phyloP scores from a whole-genome alignment of 164 flowering plant genomes.

The Protea cynaroides region DNA sequence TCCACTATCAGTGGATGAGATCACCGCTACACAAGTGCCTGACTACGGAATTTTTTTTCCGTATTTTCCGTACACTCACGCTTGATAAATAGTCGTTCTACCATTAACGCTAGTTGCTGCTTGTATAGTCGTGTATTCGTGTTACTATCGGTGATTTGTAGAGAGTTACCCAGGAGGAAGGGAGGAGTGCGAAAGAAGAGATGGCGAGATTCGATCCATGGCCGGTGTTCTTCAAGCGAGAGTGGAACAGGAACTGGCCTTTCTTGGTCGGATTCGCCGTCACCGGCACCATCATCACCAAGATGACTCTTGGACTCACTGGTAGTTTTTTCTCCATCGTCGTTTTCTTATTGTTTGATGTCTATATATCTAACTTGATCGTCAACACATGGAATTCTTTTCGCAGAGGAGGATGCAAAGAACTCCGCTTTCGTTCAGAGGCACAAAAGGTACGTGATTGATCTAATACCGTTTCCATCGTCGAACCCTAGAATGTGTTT shows the following conservation, averaged over 20 bases:
- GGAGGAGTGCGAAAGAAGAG: not conserved
- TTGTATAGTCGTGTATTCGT: no score
- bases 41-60: no score
- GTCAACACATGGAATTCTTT: not conserved
- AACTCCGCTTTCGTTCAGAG: slow-evolving; percentile 37
- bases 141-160: no score
- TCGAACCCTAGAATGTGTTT: not conserved
- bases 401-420: slow-evolving; percentile 41
- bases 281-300: not conserved
- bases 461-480: not conserved
- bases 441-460: slow-evolving; percentile 23
- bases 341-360: not conserved
- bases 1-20: no score
- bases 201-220: not conserved
- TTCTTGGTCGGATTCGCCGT: not conserved
- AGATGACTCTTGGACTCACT: not conserved
- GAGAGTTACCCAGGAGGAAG: no score
- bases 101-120: no score
- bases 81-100: no score
- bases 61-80: no score
- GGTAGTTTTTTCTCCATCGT: not conserved
- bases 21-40: no score
- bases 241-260: not conserved
- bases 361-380: not conserved
- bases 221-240: not conserved